phyloP scores from a whole-genome alignment of 805 yeast genomes.

The Wickerhamiella musiphila region DNA sequence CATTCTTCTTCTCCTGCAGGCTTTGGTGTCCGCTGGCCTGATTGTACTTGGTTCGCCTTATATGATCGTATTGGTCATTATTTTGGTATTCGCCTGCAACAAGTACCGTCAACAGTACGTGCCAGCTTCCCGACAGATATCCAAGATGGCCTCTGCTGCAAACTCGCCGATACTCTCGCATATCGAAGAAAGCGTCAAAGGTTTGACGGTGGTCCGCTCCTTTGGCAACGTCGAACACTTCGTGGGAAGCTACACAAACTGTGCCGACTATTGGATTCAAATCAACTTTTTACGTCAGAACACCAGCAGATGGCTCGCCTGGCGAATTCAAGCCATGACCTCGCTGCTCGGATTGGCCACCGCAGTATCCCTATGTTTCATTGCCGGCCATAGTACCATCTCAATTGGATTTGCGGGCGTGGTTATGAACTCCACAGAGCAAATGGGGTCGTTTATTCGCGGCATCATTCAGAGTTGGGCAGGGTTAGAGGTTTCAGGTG shows the following conservation, averaged over 20 bases:
- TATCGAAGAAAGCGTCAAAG: conserved; percentile 56
- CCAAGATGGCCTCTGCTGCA: conserved; percentile 44
- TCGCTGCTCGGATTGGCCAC: conserved; percentile 64
- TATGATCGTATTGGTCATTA: conserved; percentile 48
- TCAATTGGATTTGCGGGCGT: conserved; percentile 85
- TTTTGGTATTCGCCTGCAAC: conserved; percentile 39
- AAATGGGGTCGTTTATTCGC: conserved; percentile 65
- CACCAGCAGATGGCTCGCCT: conserved; percentile 36
- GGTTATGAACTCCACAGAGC: conserved; percentile 70
- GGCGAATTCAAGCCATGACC: conserved; percentile 84
- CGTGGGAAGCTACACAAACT: conserved; percentile 27
- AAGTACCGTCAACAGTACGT: conserved; percentile 47
- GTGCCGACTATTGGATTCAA: conserved; percentile 12
- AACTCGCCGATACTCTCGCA: conserved; percentile 59
- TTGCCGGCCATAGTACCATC: conserved; percentile 38
- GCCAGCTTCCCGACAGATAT: conserved; percentile 49
- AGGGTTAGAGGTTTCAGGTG: conserved; percentile 79
- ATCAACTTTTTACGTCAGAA: conserved; percentile 54
- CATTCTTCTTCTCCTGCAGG: conserved; percentile 20
- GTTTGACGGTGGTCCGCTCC: conserved; percentile 53
- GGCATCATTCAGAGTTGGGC: conserved; percentile 89
- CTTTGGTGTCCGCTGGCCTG: conserved; percentile 45
- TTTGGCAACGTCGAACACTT: conserved; percentile 43
- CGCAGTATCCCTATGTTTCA: conserved; percentile 49
- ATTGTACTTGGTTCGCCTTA: conserved; percentile 76